Evolutionary conservation across 2,329 filamentous ascomycete species (phyloP), one percentile per base, ranked within the genome.

Genomic region (Trichoderma asperellum): DNA sequence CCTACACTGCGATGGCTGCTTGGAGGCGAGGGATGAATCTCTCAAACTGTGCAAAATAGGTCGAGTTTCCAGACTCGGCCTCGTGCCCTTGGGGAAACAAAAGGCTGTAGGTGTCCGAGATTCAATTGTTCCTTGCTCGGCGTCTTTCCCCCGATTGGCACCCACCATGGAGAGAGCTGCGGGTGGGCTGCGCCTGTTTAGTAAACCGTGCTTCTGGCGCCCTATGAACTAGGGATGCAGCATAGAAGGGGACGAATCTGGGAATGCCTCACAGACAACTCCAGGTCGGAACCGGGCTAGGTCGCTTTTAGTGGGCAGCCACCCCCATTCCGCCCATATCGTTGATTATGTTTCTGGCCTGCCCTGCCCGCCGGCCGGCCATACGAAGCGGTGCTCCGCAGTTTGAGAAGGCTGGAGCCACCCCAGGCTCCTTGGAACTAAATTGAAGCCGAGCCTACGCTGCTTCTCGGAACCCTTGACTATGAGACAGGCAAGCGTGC

Each of bases 371-470:
- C n/a, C n/a, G n/a, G n/a, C n/a, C 37, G 37, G 24, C 29, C 27
- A 18, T 34, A n/a, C 4, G 21, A 10, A 18, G 32, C 40, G 49
- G 24, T 49, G 53, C 63, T 67, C 63, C 63, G 55, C 49, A 49
- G 43, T 67, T 27, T 55, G 55, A 52, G 53, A 55, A 34, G n/a
- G 47, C 60, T 63, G 60, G 40, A 34, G 59, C 59, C 40, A 40
- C 43, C 43, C 21, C 21, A 11, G n/a, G n/a, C 35, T 37, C 35
- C 35, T 53, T 53, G 49, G 2, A 32, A 32, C 32, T 32, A 32
- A 32, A 32, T 32, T 32, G 32, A 32, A 32, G 32, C 32, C 32
- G 32, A 5, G 5, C 5, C 7, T 32, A 4, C 32, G 32, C 32
- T 32, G 32, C 32, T 32, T 32, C 7, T 34, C n/a, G 55, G 18